phyloP scores from a whole-genome alignment of 1,284 basidiomycete species.

The Puccinia sorghi region DNA sequence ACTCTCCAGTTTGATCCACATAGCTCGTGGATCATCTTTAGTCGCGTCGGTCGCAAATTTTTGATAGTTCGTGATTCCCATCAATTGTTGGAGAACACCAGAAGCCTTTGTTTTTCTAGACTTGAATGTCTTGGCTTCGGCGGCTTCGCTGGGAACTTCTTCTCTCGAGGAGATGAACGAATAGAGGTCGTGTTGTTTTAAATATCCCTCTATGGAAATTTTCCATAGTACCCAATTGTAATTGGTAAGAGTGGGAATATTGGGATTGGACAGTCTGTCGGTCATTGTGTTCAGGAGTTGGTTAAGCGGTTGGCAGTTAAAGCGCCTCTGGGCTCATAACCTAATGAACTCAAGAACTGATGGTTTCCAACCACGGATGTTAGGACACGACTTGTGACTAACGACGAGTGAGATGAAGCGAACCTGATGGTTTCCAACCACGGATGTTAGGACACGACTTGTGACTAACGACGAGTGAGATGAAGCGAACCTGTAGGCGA shows the following conservation, averaged over 20 bases:
- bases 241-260: not conserved
- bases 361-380: no score
- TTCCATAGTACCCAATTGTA: not conserved
- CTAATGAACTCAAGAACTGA: not conserved
- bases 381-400: no score
- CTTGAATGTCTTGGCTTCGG: not conserved
- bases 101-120: not conserved
- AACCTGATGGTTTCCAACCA: no score
- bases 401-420: no score
- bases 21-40: not conserved
- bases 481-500: no score
- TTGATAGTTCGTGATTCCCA: not conserved
- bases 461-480: no score
- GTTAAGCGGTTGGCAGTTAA: not conserved
- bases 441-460: no score
- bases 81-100: not conserved
- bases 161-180: not conserved
- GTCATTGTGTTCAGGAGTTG: not conserved
- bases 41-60: not conserved
- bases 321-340: conserved; percentile 13
- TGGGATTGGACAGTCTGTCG: not conserved
- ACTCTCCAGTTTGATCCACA: not conserved
- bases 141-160: not conserved
- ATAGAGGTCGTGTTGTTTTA: not conserved
- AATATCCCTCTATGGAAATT: no score